Conservation (phyloP, 23 red algal genomes). For the Chondrus crispus region DNA sequence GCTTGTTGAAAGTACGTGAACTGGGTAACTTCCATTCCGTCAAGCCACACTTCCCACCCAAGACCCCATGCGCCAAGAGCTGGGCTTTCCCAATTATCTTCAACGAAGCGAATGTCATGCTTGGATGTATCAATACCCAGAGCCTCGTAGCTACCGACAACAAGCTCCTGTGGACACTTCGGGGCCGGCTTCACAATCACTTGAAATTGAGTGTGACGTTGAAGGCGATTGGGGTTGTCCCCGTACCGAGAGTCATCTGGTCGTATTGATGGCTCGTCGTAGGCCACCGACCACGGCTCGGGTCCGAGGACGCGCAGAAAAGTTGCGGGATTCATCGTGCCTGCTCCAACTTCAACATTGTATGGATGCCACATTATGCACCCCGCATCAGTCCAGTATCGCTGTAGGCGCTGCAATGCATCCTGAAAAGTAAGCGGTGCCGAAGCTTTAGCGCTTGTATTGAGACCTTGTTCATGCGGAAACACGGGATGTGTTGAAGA, state of each 20-base stretch:
- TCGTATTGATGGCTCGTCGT: constrained; percentile 95
- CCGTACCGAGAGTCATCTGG: constrained; percentile 98
- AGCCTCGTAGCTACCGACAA: constrained; percentile 86
- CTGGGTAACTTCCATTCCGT: constrained; percentile 98
- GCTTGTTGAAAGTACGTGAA: constrained; percentile 99
- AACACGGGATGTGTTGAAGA: not conserved
- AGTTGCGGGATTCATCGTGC: constrained; percentile 98
- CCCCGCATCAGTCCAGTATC: constrained; percentile 82
- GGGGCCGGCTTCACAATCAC: constrained; percentile 97
- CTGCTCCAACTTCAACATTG: constrained; percentile 95
- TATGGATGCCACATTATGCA: constrained; percentile 95
- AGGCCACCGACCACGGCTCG: constrained; percentile 95
- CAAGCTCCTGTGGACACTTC: constrained; percentile 84
- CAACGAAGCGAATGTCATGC: constrained; percentile 97
- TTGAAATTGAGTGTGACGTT: constrained; percentile 99
- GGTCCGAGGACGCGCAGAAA: constrained; percentile 96
- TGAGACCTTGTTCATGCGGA: not conserved
- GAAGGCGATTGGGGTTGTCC: constrained; percentile 96
- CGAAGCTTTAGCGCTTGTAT: not conserved
- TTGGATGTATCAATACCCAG: constrained; percentile 87
- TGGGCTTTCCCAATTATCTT: constrained; percentile 99
- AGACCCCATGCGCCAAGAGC: constrained; percentile 98
- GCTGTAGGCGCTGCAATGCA: constrained; percentile 76
- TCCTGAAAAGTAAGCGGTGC: constrained; percentile 78
- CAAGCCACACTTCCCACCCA: constrained; percentile 99